A percentile compares a stretch with the other conserved stretches of the same genome.
Conservation (phyloP, 2,329 filamentous ascomycete species). For the Epichloe sylvatica region DNA sequence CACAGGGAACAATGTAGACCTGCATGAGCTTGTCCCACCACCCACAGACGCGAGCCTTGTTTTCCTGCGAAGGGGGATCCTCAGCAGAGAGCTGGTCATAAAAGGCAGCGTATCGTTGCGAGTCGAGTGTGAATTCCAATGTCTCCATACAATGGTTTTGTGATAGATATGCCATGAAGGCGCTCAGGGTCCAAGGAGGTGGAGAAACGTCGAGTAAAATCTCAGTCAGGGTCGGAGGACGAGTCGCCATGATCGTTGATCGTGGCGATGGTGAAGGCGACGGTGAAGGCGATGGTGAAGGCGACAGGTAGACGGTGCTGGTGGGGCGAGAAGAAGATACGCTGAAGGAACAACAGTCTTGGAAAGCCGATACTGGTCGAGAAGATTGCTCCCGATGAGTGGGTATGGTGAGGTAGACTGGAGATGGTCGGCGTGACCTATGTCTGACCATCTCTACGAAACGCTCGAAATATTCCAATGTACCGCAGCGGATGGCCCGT, state of each 20-base stretch:
- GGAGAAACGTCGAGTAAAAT: constrained; percentile 77
- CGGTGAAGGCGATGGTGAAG: constrained; percentile 26
- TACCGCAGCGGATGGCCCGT: not conserved
- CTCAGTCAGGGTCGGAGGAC: constrained; percentile 61
- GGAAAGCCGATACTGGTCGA: constrained; percentile 29
- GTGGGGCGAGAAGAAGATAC: constrained; percentile 21
- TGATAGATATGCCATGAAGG: constrained; percentile 92
- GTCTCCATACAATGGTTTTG: constrained; percentile 96
- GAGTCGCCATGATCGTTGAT: constrained; percentile 18
- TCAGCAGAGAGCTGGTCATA: constrained; percentile 31
- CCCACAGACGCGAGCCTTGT: constrained; percentile 54
- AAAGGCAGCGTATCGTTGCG: constrained; percentile 63
- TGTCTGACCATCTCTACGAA: constrained; percentile 18
- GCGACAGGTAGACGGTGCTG: constrained; percentile 34
- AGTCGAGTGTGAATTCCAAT: constrained; percentile 90
- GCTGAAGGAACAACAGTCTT: constrained; percentile 30
- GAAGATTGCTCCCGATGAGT: constrained; percentile 30
- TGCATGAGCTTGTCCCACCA: constrained; percentile 81
- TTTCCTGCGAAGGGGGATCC: constrained; percentile 25
- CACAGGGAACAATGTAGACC: constrained; percentile 77
- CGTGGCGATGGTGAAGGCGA: constrained; percentile 26
- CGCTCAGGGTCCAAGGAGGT: constrained; percentile 77
- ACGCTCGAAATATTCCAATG: not conserved
- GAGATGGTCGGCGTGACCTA: constrained; percentile 30
- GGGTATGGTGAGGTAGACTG: constrained; percentile 26